Conservation (phyloP, 208 protist species). For the Trichomonas vaginalis region DNA sequence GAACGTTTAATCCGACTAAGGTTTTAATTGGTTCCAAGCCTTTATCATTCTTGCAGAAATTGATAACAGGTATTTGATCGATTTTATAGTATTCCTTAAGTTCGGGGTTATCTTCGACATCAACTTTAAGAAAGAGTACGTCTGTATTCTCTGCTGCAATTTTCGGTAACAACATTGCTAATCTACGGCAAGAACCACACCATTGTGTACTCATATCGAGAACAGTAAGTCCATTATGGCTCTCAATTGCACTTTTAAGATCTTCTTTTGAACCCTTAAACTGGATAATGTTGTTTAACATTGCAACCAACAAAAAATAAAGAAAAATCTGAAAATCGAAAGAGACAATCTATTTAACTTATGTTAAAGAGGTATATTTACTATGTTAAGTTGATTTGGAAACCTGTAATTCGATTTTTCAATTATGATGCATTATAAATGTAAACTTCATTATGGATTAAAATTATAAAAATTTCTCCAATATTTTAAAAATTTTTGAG, state of each 20-base stretch:
- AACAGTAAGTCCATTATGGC: neutral
- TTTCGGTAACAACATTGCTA: neutral
- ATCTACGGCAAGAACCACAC: neutral
- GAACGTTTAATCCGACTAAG: neutral
- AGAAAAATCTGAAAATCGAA: too few relatives aligned
- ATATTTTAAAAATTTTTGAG: too few relatives aligned
- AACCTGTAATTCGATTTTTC: too few relatives aligned
- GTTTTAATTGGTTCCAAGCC: neutral
- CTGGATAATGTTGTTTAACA: too few relatives aligned
- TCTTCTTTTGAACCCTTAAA: neutral
- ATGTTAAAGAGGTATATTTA: too few relatives aligned
- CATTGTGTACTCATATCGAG: neutral
- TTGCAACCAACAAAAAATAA: too few relatives aligned
- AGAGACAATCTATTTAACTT: too few relatives aligned
- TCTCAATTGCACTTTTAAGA: neutral
- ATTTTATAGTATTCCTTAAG: neutral
- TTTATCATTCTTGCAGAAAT: neutral
- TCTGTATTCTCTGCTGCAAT: neutral
- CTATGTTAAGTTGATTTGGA: too few relatives aligned
- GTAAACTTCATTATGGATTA: too few relatives aligned
- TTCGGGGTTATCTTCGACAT: neutral
- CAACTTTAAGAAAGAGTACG: neutral
- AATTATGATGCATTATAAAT: too few relatives aligned
- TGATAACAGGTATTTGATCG: neutral
- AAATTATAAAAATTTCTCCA: too few relatives aligned